phyloP scores from a whole-genome alignment of 805 yeast genomes.

The Nakazawaea populi region DNA sequence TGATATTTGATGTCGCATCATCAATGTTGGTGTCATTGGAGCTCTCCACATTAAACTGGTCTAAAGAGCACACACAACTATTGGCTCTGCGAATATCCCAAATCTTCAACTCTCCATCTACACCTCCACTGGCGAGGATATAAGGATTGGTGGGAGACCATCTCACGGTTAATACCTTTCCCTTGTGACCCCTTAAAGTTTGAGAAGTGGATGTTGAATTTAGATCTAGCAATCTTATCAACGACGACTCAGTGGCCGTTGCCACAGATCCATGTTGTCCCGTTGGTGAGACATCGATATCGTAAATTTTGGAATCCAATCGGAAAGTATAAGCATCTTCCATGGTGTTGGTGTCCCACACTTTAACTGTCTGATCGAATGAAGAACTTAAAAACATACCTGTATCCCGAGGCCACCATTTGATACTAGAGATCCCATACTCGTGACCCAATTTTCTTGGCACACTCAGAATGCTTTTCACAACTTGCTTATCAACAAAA shows the following conservation, averaged over 20 bases:
- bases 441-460: constrained; percentile 43
- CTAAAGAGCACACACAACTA: constrained; percentile 59
- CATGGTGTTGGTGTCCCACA: constrained; percentile 75
- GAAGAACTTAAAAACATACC: constrained; percentile 84
- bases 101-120: constrained; percentile 70
- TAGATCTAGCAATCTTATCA: constrained; percentile 65
- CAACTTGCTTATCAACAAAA: constrained; percentile 23
- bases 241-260: constrained; percentile 65
- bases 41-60: constrained; percentile 29
- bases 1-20: constrained; percentile 19
- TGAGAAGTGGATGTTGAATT: constrained; percentile 72
- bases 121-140: constrained; percentile 72
- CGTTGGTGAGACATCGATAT: constrained; percentile 53
- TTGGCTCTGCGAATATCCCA: constrained; percentile 82
- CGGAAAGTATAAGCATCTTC: constrained; percentile 64
- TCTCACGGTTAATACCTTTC: constrained; percentile 50
- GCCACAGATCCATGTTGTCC: constrained; percentile 52
- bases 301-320: constrained; percentile 55
- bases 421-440: constrained; percentile 66
- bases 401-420: constrained; percentile 88
- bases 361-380: constrained; percentile 66
- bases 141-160: constrained; percentile 70
- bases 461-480: constrained; percentile 16
- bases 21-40: constrained; percentile 12
- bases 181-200: constrained; percentile 57